phyloP scores from a whole-genome alignment of 1,284 basidiomycete genomes.

The Microbotryum lychnidis-dioicae region DNA sequence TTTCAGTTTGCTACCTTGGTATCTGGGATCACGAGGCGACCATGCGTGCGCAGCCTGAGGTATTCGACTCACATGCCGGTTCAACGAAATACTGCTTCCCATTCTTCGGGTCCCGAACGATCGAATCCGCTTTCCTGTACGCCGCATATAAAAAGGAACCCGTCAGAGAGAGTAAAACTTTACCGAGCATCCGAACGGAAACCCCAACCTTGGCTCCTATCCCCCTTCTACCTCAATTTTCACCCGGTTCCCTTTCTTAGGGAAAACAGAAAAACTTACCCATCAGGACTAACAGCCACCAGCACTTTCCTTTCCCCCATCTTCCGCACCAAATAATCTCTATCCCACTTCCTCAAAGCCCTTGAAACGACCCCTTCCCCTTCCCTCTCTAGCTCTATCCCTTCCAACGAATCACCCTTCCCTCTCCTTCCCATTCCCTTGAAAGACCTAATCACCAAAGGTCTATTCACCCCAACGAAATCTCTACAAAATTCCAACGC shows the following conservation, averaged over 20 bases:
- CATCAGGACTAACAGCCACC: conserved; percentile 73
- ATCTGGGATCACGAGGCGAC: too few relatives aligned
- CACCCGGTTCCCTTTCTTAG: too few relatives aligned
- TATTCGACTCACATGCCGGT: conserved; percentile 43
- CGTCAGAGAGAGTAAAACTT: too few relatives aligned
- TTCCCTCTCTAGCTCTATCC: neutral
- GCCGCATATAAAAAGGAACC: too few relatives aligned
- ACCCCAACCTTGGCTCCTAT: too few relatives aligned
- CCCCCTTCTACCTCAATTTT: too few relatives aligned
- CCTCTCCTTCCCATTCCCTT: conserved; percentile 42
- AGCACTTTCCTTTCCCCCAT: conserved; percentile 55
- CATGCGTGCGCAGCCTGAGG: too few relatives aligned
- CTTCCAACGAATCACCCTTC: conserved; percentile 30
- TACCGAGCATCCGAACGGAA: too few relatives aligned
- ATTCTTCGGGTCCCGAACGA: conserved; percentile 44
- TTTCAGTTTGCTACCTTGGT: too few relatives aligned
- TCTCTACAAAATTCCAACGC: conserved; percentile 60
- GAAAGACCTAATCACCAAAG: conserved; percentile 50
- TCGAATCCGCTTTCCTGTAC: conserved; percentile 65
- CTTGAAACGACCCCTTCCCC: conserved; percentile 23
- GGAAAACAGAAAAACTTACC: too few relatives aligned
- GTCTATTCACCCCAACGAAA: conserved; percentile 63
- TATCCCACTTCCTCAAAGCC: conserved; percentile 49
- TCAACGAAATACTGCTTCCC: conserved; percentile 65
- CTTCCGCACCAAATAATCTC: conserved; percentile 52